Evolutionary conservation across 163 green algal species (phyloP).

Genomic region (Scenedesmus sp.): DNA sequence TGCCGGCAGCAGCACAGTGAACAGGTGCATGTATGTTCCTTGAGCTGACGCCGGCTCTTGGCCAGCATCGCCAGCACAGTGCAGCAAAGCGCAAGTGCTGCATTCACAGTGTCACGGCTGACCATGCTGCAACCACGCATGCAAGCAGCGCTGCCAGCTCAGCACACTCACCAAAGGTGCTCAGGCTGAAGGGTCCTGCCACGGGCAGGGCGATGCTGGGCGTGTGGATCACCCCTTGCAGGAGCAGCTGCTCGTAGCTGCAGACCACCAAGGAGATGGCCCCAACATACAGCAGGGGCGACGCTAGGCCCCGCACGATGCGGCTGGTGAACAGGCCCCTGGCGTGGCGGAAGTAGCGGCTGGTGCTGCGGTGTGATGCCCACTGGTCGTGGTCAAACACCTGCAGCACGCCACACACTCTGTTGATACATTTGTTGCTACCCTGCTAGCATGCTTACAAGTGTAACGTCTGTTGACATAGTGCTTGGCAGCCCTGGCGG

Average conservation of each 20-base stretch:
- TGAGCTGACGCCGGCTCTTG: neutral
- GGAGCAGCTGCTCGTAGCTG: constrained; percentile 21
- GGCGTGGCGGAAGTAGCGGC: constrained; percentile 18
- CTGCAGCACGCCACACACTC: neutral
- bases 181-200: constrained; percentile 57
- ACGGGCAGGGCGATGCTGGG: neutral
- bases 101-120: neutral
- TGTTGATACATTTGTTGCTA: too few relatives aligned
- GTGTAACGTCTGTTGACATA: neutral
- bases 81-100: neutral
- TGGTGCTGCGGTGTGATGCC: constrained; percentile 1
- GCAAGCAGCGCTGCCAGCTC: neutral
- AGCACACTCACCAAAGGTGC: constrained; percentile 62
- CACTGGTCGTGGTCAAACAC: constrained; percentile 1
- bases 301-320: constrained; percentile 8
- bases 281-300: constrained; percentile 9
- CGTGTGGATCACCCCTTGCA: neutral
- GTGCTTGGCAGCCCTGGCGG: neutral
- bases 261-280: neutral
- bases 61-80: neutral
- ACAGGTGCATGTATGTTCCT: neutral
- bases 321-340: constrained; percentile 34
- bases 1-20: neutral
- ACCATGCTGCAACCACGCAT: neutral
- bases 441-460: too few relatives aligned